These are phyloP conservation scores for Penicillium sp. DNA, from an alignment of 2,329 filamentous ascomycete species.

Conservation along the genomic window DNA sequence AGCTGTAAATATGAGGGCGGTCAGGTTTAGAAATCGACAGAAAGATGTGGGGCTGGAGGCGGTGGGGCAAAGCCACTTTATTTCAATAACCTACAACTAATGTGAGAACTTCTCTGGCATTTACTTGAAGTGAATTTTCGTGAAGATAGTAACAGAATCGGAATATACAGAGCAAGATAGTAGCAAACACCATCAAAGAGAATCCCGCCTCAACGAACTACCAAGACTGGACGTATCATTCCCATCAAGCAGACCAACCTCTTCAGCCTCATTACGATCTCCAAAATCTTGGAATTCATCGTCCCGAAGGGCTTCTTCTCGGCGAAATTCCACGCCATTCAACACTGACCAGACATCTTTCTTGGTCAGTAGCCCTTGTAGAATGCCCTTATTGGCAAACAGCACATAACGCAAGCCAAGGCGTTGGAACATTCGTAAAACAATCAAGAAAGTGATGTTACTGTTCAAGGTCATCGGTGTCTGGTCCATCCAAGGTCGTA, in stretches of 20 bases:
- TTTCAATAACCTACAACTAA: background rate
- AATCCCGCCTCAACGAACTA: conserved; percentile 33
- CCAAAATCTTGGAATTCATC: conserved; percentile 29
- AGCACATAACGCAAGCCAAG: conserved; percentile 87
- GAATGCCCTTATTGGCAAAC: conserved; percentile 74
- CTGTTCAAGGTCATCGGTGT: conserved; percentile 88
- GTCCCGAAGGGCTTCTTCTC: conserved; percentile 31
- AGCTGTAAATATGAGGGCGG: conserved; percentile 5
- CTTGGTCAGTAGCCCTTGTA: conserved; percentile 88
- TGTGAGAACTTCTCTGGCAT: background rate
- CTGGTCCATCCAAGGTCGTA: conserved; percentile 98
- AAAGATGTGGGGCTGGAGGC: background rate
- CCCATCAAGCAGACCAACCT: conserved; percentile 37
- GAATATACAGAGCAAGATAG: background rate
- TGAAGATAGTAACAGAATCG: background rate
- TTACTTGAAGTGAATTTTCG: background rate
- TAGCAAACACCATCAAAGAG: conserved; percentile 24
- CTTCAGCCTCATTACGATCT: conserved; percentile 32
- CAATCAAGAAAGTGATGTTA: conserved; percentile 74
- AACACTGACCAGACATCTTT: conserved; percentile 96
- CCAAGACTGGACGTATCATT: conserved; percentile 34
- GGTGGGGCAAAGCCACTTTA: background rate
- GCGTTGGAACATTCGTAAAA: conserved; percentile 89
- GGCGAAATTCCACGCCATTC: conserved; percentile 66
- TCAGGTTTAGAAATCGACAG: background rate